A percentile compares a stretch with the other conserved stretches of the same genome.
Conservation (phyloP, 768 basidiomycete species). For the Agrocybe praecox region DNA sequence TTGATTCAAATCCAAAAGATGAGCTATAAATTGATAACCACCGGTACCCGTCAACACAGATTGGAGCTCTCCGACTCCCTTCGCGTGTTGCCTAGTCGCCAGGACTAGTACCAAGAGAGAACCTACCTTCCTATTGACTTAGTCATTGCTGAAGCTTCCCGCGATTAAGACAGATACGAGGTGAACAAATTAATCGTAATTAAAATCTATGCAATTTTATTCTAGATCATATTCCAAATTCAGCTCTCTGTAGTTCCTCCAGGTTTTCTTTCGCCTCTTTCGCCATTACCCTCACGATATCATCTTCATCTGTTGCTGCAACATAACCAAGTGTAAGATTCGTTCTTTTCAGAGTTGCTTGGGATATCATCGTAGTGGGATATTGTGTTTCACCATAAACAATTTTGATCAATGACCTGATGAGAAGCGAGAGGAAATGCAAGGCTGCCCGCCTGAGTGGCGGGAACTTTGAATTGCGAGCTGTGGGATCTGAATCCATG, state of each 20-base stretch:
- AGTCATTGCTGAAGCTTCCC: slow-evolving; percentile 59
- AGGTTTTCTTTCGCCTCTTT: slow-evolving; percentile 64
- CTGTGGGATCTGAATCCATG: slow-evolving; percentile 62
- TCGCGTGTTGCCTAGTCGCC: slow-evolving; percentile 2
- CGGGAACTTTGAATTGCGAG: slow-evolving; percentile 67
- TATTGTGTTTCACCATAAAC: slow-evolving; percentile 42
- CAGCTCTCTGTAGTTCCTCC: slow-evolving; percentile 49
- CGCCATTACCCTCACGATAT: slow-evolving; percentile 74
- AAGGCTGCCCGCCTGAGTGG: slow-evolving; percentile 83
- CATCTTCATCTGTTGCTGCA: slow-evolving; percentile 71
- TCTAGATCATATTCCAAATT: slow-evolving; percentile 36
- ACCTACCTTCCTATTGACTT: slow-evolving; percentile 81
- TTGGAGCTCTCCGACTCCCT: slow-evolving; percentile 8
- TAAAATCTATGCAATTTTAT: background rate
- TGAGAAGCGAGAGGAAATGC: slow-evolving; percentile 74
- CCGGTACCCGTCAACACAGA: slow-evolving; percentile 16
- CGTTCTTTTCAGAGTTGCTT: slow-evolving; percentile 46
- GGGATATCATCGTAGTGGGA: slow-evolving; percentile 28
- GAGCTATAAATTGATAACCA: background rate
- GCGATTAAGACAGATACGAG: slow-evolving; percentile 95
- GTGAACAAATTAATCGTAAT: slow-evolving; percentile 43
- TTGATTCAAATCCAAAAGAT: background rate
- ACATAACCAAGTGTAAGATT: slow-evolving; percentile 70
- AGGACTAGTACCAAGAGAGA: slow-evolving; percentile 56
- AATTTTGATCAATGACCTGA: slow-evolving; percentile 60